Evolutionary conservation across 495 filamentous ascomycete genomes (phyloP).

Genomic region (Staphylotrichum longicolle): DNA sequence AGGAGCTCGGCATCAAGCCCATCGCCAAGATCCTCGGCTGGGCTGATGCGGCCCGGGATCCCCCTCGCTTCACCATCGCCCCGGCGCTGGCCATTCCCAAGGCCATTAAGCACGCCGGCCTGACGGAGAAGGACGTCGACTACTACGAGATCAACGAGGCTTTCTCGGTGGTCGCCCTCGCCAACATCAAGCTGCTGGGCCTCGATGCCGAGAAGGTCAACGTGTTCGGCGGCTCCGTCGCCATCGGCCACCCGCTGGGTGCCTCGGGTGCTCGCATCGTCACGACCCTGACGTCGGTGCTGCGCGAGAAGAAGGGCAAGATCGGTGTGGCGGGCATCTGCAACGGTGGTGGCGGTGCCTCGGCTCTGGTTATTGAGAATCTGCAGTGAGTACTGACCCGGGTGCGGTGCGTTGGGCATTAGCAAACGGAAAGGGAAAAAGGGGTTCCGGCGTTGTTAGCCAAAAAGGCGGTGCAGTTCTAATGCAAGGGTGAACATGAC

Average conservation of each 20-base stretch:
- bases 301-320: conserved; percentile 88
- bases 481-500: conserved; percentile 4
- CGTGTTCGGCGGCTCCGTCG: conserved; percentile 91
- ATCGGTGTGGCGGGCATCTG: conserved; percentile 93
- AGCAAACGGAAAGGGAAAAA: conserved; percentile 7
- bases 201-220: conserved; percentile 86
- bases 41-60: conserved; percentile 87
- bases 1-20: conserved; percentile 83
- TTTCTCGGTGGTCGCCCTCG: conserved; percentile 92
- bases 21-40: conserved; percentile 94
- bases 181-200: conserved; percentile 86
- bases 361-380: conserved; percentile 83
- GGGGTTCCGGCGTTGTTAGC: not conserved
- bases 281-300: conserved; percentile 83
- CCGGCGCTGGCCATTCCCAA: conserved; percentile 95
- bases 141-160: conserved; percentile 99
- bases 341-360: conserved; percentile 95
- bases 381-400: conserved; percentile 44
- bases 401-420: conserved; percentile 3
- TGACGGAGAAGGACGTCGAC: conserved; percentile 73
- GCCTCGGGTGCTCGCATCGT: conserved; percentile 91
- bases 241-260: conserved; percentile 91
- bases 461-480: conserved; percentile 9
- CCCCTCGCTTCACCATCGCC: conserved; percentile 92
- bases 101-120: conserved; percentile 85